Base-by-base conservation (phyloP, 768 basidiomycete species). In the Scleroderma bovista region DNA sequence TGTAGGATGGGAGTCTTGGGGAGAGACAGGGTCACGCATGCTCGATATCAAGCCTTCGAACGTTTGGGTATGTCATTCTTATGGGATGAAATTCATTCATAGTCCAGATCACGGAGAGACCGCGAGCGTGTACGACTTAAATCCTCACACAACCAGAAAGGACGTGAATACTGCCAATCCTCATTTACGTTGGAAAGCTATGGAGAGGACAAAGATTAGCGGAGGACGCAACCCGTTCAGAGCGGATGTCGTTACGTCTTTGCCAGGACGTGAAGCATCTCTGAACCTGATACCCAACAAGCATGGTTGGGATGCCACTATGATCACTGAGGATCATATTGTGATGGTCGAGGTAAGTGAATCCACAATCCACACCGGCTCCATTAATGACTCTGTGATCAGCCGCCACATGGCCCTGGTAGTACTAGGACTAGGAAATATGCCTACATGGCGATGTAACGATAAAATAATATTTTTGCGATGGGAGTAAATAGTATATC, bases 241-340 rank as follows among this genome's bases (percentile, higher is more conserved):
- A 6, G 13, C n/a, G 34, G 34, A 36, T 5, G n/a, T 36, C 4
- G 34, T 36, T n/a, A 13, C 34, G 34, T 36, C n/a, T 36, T n/a
- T 13, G 12, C 12, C 34, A 5, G 12, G 34, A 36, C n/a, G 34
- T 36, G 34, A 36, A 36, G 34, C 34, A 36, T 36, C 13, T n/a
- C 34, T 36, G 3, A 3, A 3, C 63, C 43, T 33, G 46, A 24
- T 49, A 5, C 36, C 39, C 26, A 47, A 37, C 31, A 51, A 56
- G 8, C 37, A 53, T 6, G 59, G 57, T 8, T 68, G 66, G 62
- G 60, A 60, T 4, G 61, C 67, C 31, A 58, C 58, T 23, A 71
- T 72, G 70, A 58, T 72, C 12, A 60, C 66, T 5, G 70, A 72
- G 51, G 59, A 72, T 46, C 61, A 63, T 17, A 56, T 72, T 17